A percentile compares a stretch with the other conserved stretches of the same genome.
Conservation (phyloP, 23 red algal genomes). For the Gracilariopsis chorda region DNA sequence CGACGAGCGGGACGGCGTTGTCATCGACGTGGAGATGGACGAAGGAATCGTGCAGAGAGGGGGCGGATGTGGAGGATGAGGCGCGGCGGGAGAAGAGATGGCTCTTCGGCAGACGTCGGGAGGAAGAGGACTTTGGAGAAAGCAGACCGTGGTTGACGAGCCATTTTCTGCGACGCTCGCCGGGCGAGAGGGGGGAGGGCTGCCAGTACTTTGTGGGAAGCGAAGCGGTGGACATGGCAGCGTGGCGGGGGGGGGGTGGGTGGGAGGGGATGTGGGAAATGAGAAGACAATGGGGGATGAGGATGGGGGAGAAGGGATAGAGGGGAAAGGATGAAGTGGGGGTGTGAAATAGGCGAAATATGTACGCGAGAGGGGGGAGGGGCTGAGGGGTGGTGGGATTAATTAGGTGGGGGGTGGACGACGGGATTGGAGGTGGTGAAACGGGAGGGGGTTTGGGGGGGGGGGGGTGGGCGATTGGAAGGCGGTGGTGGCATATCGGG, state of each 20-base stretch:
- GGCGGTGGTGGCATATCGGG: no score
- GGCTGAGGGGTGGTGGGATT: no score
- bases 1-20: neutral
- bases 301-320: neutral
- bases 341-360: no score
- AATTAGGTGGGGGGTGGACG: no score
- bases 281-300: neutral
- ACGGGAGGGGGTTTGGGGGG: no score
- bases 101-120: conserved; percentile 3
- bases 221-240: conserved; percentile 8
- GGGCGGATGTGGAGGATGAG: neutral
- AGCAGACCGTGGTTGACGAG: conserved; percentile 1
- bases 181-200: neutral
- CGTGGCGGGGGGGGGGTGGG: neutral
- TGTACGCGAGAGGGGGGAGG: no score
- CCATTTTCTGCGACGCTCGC: neutral
- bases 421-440: no score
- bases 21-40: conserved; percentile 3
- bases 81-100: neutral
- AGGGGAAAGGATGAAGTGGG: neutral
- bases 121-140: neutral
- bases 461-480: no score
- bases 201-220: conserved; percentile 3
- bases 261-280: no score
- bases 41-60: neutral